Base-by-base conservation (phyloP, 1,284 basidiomycete genomes). In the Schizophyllum amplum region DNA sequence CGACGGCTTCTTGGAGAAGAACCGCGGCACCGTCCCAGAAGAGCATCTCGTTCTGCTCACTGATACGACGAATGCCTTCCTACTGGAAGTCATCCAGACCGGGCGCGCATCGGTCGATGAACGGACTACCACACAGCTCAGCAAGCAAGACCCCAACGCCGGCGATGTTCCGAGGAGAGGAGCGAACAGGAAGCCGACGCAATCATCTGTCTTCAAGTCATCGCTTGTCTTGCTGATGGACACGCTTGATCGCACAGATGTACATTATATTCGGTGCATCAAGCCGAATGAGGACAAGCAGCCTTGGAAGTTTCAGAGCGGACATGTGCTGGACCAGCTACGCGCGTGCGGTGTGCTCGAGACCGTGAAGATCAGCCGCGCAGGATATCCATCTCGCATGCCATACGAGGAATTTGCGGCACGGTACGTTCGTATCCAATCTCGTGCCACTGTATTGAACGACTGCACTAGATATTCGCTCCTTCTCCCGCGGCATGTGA, bases 201-300 rank as follows among this genome's bases (percentile, higher is more conserved):
- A 99, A 59, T 96, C 96, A 23, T 96, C 93, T 4, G 98, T 99
- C 69, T 99, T 99, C 84, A 99, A 99, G 71, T 84, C 87, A 4
- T 98, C 95, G 0, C 75, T 99, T 52, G 89, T 92, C 68, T 90
- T 85, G 55, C 78, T 99, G 51, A 99, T 99, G 96, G 92, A 96
- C 52, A 99, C 96, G 1, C 89, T 99, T 63, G 90, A 93, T 66
- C 88, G 92, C 62, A 99, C 97, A 22, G 98, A 99, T 66, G 96
- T 98, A 1, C 97, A 99, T 70, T 99, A 99, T 69, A 99, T 99
- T 65, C 87, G 97, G 53, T 99, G 97, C 72, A 99, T 99, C 80
- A 99, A 99, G 73, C 97, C 97, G 1, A 99, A 99, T 70, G 97
- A 99, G 68, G 81, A 84, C 60, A 99, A 99, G 75, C 84, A 80